Conservation (phyloP, 179 eudicot genomes). For the Silene vulgaris region DNA sequence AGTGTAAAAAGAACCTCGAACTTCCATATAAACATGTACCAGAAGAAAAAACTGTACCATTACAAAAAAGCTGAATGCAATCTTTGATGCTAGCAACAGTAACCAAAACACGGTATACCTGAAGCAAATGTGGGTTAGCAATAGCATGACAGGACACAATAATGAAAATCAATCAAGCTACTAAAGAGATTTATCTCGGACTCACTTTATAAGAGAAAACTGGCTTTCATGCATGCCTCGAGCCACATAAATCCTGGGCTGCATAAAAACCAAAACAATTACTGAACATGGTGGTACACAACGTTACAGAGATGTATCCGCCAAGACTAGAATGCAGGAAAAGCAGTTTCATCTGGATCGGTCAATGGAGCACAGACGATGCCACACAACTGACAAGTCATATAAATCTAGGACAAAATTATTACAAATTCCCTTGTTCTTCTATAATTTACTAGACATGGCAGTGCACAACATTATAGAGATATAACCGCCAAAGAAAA, state of each 20-base stretch:
- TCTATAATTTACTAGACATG: conserved; percentile 5
- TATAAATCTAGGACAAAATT: not conserved
- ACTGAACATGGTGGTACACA: not conserved
- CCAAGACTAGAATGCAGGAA: not conserved
- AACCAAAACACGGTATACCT: conserved; percentile 89
- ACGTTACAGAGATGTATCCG: not conserved
- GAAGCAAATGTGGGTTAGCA: conserved; percentile 17
- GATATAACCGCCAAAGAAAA: not conserved
- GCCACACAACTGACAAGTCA: not conserved
- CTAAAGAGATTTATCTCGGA: conserved; percentile 18
- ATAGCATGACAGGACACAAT: conserved; percentile 6
- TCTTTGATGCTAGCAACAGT: conserved; percentile 68
- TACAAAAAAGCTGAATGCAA: conserved; percentile 72
- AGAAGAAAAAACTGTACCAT: conserved; percentile 45
- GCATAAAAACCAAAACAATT: conserved; percentile 34
- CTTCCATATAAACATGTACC: conserved; percentile 7
- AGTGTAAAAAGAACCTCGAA: conserved; percentile 12
- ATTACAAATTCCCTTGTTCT: not conserved
- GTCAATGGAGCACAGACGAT: conserved; percentile 3
- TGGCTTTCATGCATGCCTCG: conserved; percentile 99
- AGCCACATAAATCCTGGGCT: conserved; percentile 93
- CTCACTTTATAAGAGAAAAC: conserved; percentile 83
- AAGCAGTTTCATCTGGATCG: conserved; percentile 13
- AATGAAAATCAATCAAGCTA: not conserved
- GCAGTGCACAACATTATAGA: not conserved